Evolutionary conservation across 73 alveolate genomes (phyloP).

Genomic region (Blepharisma japonicum): DNA sequence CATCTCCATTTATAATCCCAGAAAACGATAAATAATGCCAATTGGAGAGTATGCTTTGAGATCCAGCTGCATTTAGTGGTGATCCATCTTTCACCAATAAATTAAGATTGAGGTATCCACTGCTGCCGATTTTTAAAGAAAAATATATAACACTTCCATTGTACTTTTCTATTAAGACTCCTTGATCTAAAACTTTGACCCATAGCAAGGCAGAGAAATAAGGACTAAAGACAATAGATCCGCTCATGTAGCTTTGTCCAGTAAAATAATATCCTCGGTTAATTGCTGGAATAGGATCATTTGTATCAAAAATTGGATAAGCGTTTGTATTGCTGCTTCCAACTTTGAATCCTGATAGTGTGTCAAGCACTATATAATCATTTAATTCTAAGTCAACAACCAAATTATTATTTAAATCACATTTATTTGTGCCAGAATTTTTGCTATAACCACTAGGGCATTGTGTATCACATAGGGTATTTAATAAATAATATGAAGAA

Average conservation of each 20-base stretch:
- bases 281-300: conserved; percentile 15
- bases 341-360: neutral
- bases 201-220: neutral
- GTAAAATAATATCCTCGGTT: conserved; percentile 4
- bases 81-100: too few relatives aligned
- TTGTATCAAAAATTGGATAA: conserved; percentile 12
- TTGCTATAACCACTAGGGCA: neutral
- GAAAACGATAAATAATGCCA: too few relatives aligned
- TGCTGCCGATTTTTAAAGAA: too few relatives aligned
- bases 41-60: too few relatives aligned
- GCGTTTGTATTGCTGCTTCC: neutral
- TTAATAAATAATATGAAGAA: neutral
- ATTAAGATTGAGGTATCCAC: too few relatives aligned
- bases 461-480: neutral
- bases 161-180: neutral
- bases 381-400: neutral
- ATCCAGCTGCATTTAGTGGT: too few relatives aligned
- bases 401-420: neutral
- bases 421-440: neutral
- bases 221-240: neutral
- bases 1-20: too few relatives aligned
- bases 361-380: neutral
- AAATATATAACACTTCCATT: too few relatives aligned
- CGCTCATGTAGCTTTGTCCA: neutral
- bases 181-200: neutral